Evolutionary conservation across 2,329 filamentous ascomycete genomes (phyloP), one percentile per base, ranked within the genome.

Genomic region (Exophiala lecanii-corni): DNA sequence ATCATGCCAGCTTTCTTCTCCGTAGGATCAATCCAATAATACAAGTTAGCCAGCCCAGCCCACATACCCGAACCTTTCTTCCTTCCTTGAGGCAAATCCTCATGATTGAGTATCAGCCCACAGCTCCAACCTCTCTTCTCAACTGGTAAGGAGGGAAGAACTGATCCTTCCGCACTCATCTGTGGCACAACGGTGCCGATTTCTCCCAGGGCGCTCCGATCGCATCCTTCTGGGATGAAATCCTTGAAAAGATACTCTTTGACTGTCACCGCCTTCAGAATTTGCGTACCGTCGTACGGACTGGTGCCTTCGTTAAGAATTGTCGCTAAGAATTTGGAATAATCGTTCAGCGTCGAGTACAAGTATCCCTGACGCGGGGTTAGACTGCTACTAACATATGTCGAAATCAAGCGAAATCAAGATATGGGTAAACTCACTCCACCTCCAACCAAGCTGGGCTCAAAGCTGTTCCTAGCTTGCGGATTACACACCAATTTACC

Each of bases 41-140:
- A 55, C 36, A 50, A 17, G 30, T 55, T 54, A 18, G 47, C 50
- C 20, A 55, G 36, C 2, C 53, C 53, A 5, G 48, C 45, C 53
- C 53, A 55, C 2, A 36, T 40, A 15, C 53, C 53, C 17, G 45
- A 50, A 15, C 43, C 42, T 9, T 21, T 26, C 33, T 49, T 54
- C 3, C 53, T 40, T 3, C 45, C 48, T 12, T 36, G 32, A 4
- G 51, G 48, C 9, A 51, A 21, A 26, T 54, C 51, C 21, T 46
- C 44, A 23, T 33, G 42, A 42, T 55, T 55, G 15, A 55, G 19
- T 7, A 55, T 36, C 17, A 55, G 23, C 1, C 45, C 51, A 17
- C 43, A 42, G 5, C 45, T 50, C 50, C 50, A 54, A 31, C 53
- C 53, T 4, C 40, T 45, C 9, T 36, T 28, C 15, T 28, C 25